These are phyloP conservation scores for Neurospora sp. DNA, from an alignment of 495 filamentous ascomycete species.

Conservation along the genomic window DNA sequence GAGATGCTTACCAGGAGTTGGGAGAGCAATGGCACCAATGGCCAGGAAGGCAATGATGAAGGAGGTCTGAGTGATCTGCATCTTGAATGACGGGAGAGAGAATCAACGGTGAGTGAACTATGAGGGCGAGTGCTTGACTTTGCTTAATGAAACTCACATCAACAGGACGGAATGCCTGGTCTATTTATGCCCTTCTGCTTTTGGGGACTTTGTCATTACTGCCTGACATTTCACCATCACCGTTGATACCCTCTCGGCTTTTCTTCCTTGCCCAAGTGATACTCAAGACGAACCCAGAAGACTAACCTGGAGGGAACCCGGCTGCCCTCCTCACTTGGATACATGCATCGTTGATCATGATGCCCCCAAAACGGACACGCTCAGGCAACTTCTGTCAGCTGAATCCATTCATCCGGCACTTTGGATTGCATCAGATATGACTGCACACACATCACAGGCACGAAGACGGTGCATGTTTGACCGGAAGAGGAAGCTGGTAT, in stretches of 20 bases:
- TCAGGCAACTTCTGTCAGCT: not conserved
- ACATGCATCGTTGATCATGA: not conserved
- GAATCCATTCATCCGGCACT: not conserved
- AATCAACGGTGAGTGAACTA: not conserved
- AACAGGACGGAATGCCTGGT: not conserved
- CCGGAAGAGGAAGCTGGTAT: not conserved
- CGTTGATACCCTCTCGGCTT: not conserved
- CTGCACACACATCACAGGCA: not conserved
- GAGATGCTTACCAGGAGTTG: not conserved
- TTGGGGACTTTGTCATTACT: not conserved
- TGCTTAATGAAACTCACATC: not conserved
- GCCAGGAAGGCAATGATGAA: slow-evolving; percentile 1
- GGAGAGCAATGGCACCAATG: not conserved
- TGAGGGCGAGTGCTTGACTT: not conserved
- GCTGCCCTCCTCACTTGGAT: not conserved
- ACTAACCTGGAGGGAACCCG: not conserved
- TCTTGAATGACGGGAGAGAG: not conserved
- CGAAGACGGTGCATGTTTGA: not conserved
- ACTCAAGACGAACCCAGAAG: not conserved
- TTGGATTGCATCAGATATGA: not conserved
- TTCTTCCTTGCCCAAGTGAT: not conserved
- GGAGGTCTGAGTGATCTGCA: not conserved
- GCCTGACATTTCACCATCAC: not conserved
- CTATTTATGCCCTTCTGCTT: not conserved
- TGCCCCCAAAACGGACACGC: not conserved